Percentiles rank a stretch among this genome's conserved stretches.
Evolutionary conservation across 257 asterid genomes (phyloP).

Genomic region (Fraxinus americana): DNA sequence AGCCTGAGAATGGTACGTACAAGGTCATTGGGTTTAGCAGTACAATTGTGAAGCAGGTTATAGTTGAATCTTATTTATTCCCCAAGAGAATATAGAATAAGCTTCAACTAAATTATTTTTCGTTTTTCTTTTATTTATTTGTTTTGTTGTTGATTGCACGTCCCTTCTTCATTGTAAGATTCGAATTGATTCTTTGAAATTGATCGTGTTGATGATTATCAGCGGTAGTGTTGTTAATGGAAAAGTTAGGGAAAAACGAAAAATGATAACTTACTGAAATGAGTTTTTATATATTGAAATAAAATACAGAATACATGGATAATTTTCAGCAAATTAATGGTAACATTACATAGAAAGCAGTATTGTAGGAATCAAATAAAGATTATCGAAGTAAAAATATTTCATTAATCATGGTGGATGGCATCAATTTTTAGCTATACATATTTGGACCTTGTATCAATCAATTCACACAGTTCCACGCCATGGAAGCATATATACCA

Average conservation of each 20-base stretch:
- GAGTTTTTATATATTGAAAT: not conserved
- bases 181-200: too few relatives aligned
- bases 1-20: not conserved
- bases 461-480: slow-evolving; percentile 56
- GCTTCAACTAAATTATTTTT: not conserved
- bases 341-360: not conserved
- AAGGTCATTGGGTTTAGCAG: not conserved
- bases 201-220: too few relatives aligned
- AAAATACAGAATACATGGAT: not conserved
- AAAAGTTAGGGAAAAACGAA: not conserved
- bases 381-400: not conserved
- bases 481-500: slow-evolving; percentile 42
- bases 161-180: not conserved
- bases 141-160: not conserved
- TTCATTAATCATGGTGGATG: not conserved
- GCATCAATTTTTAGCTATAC: not conserved
- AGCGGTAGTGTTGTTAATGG: not conserved
- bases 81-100: not conserved
- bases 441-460: not conserved
- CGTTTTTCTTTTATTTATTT: not conserved
- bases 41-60: not conserved
- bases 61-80: not conserved
- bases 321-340: not conserved
- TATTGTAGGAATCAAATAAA: too few relatives aligned
- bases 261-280: not conserved